Evolutionary conservation across 2,329 filamentous ascomycete genomes (phyloP), one percentile per base, ranked within the genome.

Genomic region (Sporothrix phasma): DNA sequence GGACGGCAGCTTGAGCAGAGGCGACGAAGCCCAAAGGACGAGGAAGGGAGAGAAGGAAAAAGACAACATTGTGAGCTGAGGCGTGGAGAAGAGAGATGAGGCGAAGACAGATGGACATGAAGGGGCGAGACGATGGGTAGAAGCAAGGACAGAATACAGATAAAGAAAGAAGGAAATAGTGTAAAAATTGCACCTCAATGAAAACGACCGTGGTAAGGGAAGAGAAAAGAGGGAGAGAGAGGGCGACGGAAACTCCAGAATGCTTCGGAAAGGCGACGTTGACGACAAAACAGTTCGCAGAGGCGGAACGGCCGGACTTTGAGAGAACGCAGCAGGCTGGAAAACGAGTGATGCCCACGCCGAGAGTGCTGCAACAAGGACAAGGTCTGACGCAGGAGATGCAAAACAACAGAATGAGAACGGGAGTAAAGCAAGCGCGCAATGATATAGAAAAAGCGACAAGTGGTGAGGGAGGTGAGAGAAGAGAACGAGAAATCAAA

Each of bases 21-120:
- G 61, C 66, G 26, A 51, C 7, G 66, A 67, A 62, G 22, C 63
- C 63, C 31, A 67, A 56, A 64, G 6, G 17, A 34, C 31, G 41
- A 49, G 17, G 45, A 46, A 17, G 29, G 15, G 11, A 26, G 39
- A 37, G 13, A 37, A 13, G 0, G 22, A 8, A 3, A 39, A 2
- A 13, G 8, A 37, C 56, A 11, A 15, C 37, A 45, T 45, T 29
- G 22, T 46, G 39, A 29, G 4, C 22, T 15, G 51, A 22, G 11
- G 19, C 15, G 8, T 26, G 53, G 4, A 24, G n/a, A 39, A 54
- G n/a, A 5, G 17, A 34, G 24, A 19, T 13, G 13, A 34, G 26
- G 15, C 19, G 24, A 11, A 53, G 6, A 47, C 13, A 24, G 29
- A 43, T 43, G 53, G 15, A 58, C 41, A 26, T 51, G 7, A 34